These are phyloP conservation scores for Lachancea lanzarotensis DNA, from an alignment of 805 yeast species.

Conservation along the genomic window DNA sequence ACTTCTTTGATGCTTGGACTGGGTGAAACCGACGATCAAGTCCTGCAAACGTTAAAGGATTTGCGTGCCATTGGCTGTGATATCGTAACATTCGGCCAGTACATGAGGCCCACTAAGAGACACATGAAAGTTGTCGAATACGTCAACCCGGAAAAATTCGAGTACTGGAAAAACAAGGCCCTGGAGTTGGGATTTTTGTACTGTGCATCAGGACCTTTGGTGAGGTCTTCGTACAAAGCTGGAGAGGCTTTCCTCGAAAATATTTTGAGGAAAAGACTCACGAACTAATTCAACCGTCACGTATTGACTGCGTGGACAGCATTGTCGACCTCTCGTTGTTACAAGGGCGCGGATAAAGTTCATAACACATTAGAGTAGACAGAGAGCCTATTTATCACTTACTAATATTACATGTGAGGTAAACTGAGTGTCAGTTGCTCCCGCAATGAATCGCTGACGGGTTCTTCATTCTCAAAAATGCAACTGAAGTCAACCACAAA, in stretches of 20 bases:
- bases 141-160: slow-evolving; percentile 88
- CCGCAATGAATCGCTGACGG: slow-evolving; percentile 36
- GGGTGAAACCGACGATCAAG: slow-evolving; percentile 92
- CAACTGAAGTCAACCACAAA: slow-evolving; percentile 57
- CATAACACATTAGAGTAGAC: slow-evolving; percentile 3
- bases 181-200: slow-evolving; percentile 85
- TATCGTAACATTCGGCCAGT: slow-evolving; percentile 97
- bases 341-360: not conserved
- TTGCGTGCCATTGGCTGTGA: slow-evolving; percentile 75
- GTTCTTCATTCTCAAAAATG: slow-evolving; percentile 49
- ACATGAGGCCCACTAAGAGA: slow-evolving; percentile 97
- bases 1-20: slow-evolving; percentile 95
- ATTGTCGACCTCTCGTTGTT: not conserved
- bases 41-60: slow-evolving; percentile 66
- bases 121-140: slow-evolving; percentile 98
- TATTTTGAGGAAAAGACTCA: slow-evolving; percentile 50
- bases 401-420: slow-evolving; percentile 33
- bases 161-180: slow-evolving; percentile 85
- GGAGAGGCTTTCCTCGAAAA: slow-evolving; percentile 97
- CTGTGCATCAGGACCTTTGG: slow-evolving; percentile 96
- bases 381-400: slow-evolving; percentile 1
- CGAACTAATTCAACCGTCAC: not conserved
- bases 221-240: slow-evolving; percentile 94
- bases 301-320: not conserved
- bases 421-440: slow-evolving; percentile 48